Percentiles rank a stretch among this genome's conserved stretches.
Conservation (phyloP, 2,329 filamentous ascomycete species). For the Aspergillus persii region DNA sequence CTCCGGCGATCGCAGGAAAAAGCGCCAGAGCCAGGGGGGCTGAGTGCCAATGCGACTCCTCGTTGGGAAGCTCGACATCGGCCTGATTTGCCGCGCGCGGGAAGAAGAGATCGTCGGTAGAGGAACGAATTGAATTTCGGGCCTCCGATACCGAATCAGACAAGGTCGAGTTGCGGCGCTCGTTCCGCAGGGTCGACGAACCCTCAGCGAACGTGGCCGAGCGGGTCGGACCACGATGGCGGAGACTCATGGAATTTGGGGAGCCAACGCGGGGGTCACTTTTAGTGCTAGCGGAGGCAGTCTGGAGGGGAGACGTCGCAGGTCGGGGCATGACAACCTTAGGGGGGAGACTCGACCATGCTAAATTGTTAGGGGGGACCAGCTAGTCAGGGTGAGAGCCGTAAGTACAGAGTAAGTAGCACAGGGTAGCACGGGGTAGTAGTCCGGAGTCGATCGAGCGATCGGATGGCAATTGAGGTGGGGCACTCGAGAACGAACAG, state of each 20-base stretch:
- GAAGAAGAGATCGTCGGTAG: conserved; percentile 68
- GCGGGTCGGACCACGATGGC: conserved; percentile 36
- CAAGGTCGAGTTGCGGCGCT: conserved; percentile 72
- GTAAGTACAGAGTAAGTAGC: too few relatives aligned
- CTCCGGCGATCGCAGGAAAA: conserved; percentile 78
- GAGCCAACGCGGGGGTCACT: conserved; percentile 8
- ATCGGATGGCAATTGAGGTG: not conserved
- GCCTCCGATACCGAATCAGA: conserved; percentile 73
- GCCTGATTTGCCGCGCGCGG: conserved; percentile 47
- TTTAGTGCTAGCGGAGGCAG: conserved; percentile 7
- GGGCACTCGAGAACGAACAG: not conserved
- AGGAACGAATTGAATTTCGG: conserved; percentile 60
- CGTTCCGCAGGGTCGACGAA: conserved; percentile 32
- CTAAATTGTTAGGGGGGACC: not conserved
- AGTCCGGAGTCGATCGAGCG: too few relatives aligned
- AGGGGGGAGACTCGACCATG: not conserved
- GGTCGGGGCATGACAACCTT: conserved; percentile 18
- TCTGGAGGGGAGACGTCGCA: conserved; percentile 16
- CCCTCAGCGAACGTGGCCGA: conserved; percentile 38
- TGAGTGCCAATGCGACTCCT: conserved; percentile 71
- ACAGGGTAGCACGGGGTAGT: too few relatives aligned
- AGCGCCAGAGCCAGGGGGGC: conserved; percentile 81
- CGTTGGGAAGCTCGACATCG: conserved; percentile 40
- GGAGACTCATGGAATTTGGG: conserved; percentile 25
- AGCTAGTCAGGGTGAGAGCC: not conserved